Base-by-base conservation (phyloP, 129 eudicot species). In the Centaurea solstitialis region DNA sequence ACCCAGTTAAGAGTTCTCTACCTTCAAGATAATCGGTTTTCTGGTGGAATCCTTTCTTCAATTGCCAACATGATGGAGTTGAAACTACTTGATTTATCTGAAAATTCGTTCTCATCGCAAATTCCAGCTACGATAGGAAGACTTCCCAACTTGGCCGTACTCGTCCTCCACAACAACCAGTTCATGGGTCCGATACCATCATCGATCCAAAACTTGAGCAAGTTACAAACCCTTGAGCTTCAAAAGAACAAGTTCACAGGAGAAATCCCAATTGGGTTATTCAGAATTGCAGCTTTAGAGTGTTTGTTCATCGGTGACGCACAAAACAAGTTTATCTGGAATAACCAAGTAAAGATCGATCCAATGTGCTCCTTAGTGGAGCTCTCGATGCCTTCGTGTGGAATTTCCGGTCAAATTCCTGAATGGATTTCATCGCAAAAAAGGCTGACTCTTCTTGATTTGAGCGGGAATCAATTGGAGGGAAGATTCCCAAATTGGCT, bases 221-320 rank as follows among this genome's bases (percentile, higher is more conserved):
- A 80, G 65, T 68, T 89, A 69, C 76, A 62, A 74, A 71, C 72
- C 4, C 89, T 85, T 61, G 50, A 30, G 69, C 77, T 85, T 22
- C 79, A 82, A 21, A 15, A 76, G 17, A 89, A 89, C 74, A 7
- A 7, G 80, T 76, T 89, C 20, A 0, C 20, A 4, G 92, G 92
- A 7, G 86, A 77, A 50, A 88, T 86, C 9, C 89, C 92, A 20
- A 7, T 82, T 64, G 79, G 89, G 91, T 71, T 88, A 74, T 79
- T 85, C 15, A 77, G 76, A 12, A 40, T 82, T 7, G 61, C 64
- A 72, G 37, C 78, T 53, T 20, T 88, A 24, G 37, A 59, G 71
- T 57, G 6, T 5, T 76, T 88, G 81, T 41, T 2, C 41, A 76
- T 88, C 0, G 91, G 37, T 33, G 37, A 33, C 4, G 37, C 37